phyloP scores from a whole-genome alignment of 768 basidiomycete species.

The Lanmaoa rubissima region DNA sequence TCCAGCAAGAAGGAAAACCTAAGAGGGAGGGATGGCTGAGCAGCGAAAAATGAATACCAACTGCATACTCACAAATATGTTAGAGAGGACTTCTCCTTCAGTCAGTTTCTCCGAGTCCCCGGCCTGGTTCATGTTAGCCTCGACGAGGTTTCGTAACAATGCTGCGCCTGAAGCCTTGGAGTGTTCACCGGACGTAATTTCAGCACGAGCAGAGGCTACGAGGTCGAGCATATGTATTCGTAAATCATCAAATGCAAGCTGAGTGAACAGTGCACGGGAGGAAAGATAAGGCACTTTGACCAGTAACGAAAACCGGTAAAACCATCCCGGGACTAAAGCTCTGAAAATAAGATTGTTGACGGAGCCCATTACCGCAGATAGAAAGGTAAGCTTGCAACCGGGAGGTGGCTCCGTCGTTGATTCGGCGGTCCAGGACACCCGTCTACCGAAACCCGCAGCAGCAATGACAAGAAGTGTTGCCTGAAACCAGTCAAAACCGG shows the following conservation, averaged over 20 bases:
- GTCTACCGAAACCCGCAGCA: conserved; percentile 43
- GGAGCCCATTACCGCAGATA: conserved; percentile 30
- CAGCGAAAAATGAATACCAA: neutral
- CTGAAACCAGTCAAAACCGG: conserved; percentile 11
- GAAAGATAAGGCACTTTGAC: conserved; percentile 38
- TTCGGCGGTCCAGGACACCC: conserved; percentile 35
- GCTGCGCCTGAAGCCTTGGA: conserved; percentile 30
- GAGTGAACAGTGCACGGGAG: conserved; percentile 28
- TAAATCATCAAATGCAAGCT: conserved; percentile 37
- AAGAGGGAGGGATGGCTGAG: neutral
- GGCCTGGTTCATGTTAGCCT: conserved; percentile 44
- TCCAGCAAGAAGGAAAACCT: conserved; percentile 50
- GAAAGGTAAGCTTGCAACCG: conserved; percentile 38
- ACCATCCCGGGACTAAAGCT: conserved; percentile 34
- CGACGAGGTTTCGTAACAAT: conserved; percentile 44
- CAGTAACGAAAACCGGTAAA: conserved; percentile 23
- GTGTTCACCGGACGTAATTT: conserved; percentile 31
- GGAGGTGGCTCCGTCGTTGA: conserved; percentile 18
- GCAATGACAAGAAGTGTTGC: conserved; percentile 40
- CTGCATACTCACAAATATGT: conserved; percentile 42
- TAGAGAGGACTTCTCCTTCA: conserved; percentile 47
- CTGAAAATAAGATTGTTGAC: conserved; percentile 28
- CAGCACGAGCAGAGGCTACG: conserved; percentile 37
- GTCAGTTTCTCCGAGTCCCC: conserved; percentile 33
- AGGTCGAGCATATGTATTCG: conserved; percentile 41